Percentiles rank a stretch among this genome's conserved stretches.
These are phyloP conservation scores for Harringtonia lauricola DNA, from an alignment of 2,329 filamentous ascomycete species.

Conservation along the genomic window DNA sequence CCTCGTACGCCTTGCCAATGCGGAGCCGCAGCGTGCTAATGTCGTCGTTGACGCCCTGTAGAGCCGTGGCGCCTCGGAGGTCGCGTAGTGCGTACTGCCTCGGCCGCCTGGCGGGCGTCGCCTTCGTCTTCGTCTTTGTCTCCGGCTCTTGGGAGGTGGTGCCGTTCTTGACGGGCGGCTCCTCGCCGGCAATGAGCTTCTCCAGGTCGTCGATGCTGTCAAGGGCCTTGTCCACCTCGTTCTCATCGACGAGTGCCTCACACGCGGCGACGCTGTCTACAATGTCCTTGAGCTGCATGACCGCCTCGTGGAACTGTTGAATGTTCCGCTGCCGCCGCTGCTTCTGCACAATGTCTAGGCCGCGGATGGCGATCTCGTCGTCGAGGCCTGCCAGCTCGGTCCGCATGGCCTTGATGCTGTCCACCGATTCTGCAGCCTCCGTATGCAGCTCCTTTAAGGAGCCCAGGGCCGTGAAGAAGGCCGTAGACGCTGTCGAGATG, in stretches of 20 bases:
- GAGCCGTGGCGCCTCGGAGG: slow-evolving; percentile 63
- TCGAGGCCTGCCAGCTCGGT: slow-evolving; percentile 74
- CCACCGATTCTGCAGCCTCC: slow-evolving; percentile 84
- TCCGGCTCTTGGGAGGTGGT: slow-evolving; percentile 11
- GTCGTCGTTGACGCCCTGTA: slow-evolving; percentile 71
- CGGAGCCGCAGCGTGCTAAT: slow-evolving; percentile 64
- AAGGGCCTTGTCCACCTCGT: slow-evolving; percentile 73
- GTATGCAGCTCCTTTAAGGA: slow-evolving; percentile 84
- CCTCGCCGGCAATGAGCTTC: slow-evolving; percentile 64
- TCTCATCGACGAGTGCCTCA: slow-evolving; percentile 70
- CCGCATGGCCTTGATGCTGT: slow-evolving; percentile 70
- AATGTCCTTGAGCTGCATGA: slow-evolving; percentile 71
- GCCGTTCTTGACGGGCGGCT: slow-evolving; percentile 10
- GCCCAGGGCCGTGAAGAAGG: slow-evolving; percentile 89
- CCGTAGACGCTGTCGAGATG: slow-evolving; percentile 89
- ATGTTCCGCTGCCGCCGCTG: slow-evolving; percentile 76
- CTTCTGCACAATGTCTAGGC: slow-evolving; percentile 76
- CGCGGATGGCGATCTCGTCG: slow-evolving; percentile 74
- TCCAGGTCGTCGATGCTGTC: slow-evolving; percentile 70
- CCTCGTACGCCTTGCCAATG: slow-evolving; percentile 80
- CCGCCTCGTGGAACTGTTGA: slow-evolving; percentile 67
- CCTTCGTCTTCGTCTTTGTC: not conserved
- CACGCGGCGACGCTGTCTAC: slow-evolving; percentile 65
- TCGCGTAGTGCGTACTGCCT: slow-evolving; percentile 41
- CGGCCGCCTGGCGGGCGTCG: not conserved